phyloP scores from a whole-genome alignment of 2,329 filamentous ascomycete species.

The Trichoderma semiorbis region DNA sequence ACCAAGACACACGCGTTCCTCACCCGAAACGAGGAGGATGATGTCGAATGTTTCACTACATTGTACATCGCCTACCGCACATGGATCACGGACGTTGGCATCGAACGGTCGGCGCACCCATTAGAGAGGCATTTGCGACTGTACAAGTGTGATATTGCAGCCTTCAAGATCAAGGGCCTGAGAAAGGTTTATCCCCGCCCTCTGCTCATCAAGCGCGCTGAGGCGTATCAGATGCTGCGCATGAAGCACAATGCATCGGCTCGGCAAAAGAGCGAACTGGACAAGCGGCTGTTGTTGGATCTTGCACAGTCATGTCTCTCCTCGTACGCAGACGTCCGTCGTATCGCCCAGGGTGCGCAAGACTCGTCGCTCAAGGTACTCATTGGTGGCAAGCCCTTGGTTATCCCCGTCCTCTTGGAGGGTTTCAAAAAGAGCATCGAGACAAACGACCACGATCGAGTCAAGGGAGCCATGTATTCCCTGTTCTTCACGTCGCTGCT shows the following conservation, averaged over 20 bases:
- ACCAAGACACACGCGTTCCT: slow-evolving; percentile 84
- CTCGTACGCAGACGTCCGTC: slow-evolving; percentile 90
- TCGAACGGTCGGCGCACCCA: slow-evolving; percentile 90
- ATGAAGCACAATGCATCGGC: slow-evolving; percentile 89
- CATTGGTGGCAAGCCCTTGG: slow-evolving; percentile 79
- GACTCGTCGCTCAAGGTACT: slow-evolving; percentile 92
- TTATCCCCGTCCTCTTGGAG: slow-evolving; percentile 83
- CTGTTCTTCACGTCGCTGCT: slow-evolving; percentile 83
- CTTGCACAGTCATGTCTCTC: slow-evolving; percentile 87
- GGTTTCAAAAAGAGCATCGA: slow-evolving; percentile 75
- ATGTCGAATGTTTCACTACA: slow-evolving; percentile 91
- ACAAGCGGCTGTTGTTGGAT: slow-evolving; percentile 80
- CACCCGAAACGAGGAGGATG: slow-evolving; percentile 81
- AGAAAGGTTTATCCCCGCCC: slow-evolving; percentile 91
- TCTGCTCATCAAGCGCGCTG: slow-evolving; percentile 85
- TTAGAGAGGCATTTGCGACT: slow-evolving; percentile 82
- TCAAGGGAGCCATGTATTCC: slow-evolving; percentile 93
- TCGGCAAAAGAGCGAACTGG: slow-evolving; percentile 82
- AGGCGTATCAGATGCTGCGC: slow-evolving; percentile 92
- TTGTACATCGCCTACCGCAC: slow-evolving; percentile 89
- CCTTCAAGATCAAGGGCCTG: slow-evolving; percentile 91
- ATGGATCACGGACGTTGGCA: slow-evolving; percentile 97
- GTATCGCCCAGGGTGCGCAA: slow-evolving; percentile 84
- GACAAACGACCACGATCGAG: slow-evolving; percentile 78
- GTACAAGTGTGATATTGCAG: slow-evolving; percentile 79